Evolutionary conservation across 345 rosid genomes (phyloP).

Genomic region (Salix koriyanagi): DNA sequence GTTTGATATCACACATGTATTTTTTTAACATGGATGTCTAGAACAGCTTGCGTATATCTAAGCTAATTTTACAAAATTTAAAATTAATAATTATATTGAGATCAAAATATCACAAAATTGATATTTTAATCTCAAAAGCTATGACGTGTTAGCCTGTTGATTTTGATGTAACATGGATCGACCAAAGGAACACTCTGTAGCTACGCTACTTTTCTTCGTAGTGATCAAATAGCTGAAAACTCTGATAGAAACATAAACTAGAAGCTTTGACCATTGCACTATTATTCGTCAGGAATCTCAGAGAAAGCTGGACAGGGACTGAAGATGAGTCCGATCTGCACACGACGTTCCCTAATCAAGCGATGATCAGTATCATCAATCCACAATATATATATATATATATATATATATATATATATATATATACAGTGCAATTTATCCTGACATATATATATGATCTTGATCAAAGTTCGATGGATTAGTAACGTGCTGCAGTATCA

Average conservation of each 20-base stretch:
- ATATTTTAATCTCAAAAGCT: neutral
- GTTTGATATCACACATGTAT: no score
- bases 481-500: no score
- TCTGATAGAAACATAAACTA: neutral
- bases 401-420: no score
- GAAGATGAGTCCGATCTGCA: neutral
- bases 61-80: rapidly evolving
- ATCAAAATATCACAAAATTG: neutral
- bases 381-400: no score
- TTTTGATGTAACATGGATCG: neutral
- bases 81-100: no score
- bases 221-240: neutral
- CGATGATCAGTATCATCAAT: no score
- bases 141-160: neutral
- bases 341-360: no score
- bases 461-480: no score
- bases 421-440: no score
- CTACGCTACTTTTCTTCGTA: neutral
- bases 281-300: neutral
- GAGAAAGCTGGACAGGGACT: neutral
- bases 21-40: no score
- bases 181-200: neutral
- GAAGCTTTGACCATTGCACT: neutral
- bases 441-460: no score
- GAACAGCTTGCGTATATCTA: rapidly evolving